phyloP scores from a whole-genome alignment of 345 rosid genomes.

The Psidium friedrichsthalianum region DNA sequence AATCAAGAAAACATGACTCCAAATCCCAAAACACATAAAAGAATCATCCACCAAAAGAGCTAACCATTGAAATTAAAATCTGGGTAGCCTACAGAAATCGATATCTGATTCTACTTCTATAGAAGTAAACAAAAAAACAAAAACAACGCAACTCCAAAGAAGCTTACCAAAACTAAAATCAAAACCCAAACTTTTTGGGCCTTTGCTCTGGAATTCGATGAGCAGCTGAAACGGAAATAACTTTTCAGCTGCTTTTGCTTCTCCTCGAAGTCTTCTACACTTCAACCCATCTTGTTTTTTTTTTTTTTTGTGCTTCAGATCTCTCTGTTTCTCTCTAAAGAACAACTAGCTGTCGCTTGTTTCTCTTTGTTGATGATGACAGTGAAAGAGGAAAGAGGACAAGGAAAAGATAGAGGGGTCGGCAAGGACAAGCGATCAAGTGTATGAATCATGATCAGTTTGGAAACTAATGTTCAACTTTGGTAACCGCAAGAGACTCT shows the following conservation, averaged over 20 bases:
- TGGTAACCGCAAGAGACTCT: not conserved
- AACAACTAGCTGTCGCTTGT: not conserved
- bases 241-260: not conserved
- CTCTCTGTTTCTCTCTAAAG: not conserved
- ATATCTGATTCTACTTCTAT: not conserved
- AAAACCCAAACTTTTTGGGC: not conserved
- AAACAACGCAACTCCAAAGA: not conserved
- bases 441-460: not conserved
- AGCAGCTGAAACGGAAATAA: conserved; percentile 1
- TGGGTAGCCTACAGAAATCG: not conserved
- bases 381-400: not conserved
- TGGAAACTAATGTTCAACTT: conserved; percentile 1
- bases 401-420: not conserved
- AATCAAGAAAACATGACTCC: not conserved
- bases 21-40: not conserved
- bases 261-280: not conserved
- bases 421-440: not conserved
- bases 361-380: not conserved
- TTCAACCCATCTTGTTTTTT: conserved; percentile 2
- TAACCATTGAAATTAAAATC: not conserved
- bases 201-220: not conserved
- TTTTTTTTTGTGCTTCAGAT: not conserved
- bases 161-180: not conserved
- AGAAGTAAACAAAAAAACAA: not conserved
- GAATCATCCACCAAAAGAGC: not conserved